Evolutionary conservation across 495 filamentous ascomycete species (phyloP).

Genomic region (Penicillium lagena): DNA sequence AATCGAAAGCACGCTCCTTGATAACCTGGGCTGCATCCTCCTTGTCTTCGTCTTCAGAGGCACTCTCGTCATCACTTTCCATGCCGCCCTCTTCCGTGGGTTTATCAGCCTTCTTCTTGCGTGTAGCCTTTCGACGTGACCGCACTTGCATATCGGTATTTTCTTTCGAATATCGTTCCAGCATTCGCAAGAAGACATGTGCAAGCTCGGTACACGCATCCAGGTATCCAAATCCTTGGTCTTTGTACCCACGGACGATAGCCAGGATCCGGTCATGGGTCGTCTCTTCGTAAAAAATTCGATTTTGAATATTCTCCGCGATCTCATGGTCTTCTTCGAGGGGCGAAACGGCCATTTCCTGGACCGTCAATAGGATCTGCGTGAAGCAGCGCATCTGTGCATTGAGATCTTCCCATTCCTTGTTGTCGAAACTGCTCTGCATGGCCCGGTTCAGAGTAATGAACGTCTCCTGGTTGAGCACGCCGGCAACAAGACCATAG

Average conservation of each 20-base stretch:
- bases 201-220: slow-evolving; percentile 87
- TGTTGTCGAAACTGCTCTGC: slow-evolving; percentile 70
- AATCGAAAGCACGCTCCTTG: slow-evolving; percentile 90
- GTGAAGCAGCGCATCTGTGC: slow-evolving; percentile 85
- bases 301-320: slow-evolving; percentile 92
- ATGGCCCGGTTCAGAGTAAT: slow-evolving; percentile 78
- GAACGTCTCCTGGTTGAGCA: slow-evolving; percentile 89
- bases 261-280: slow-evolving; percentile 81
- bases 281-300: slow-evolving; percentile 95
- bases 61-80: slow-evolving; percentile 46
- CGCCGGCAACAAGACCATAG: slow-evolving; percentile 80
- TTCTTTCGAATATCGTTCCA: slow-evolving; percentile 90
- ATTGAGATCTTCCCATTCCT: slow-evolving; percentile 79
- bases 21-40: slow-evolving; percentile 58
- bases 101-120: slow-evolving; percentile 51
- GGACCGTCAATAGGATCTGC: slow-evolving; percentile 75
- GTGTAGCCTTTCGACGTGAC: slow-evolving; percentile 60
- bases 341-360: slow-evolving; percentile 82
- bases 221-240: slow-evolving; percentile 89
- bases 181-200: slow-evolving; percentile 85
- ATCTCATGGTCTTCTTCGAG: slow-evolving; percentile 95
- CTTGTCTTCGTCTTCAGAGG: slow-evolving; percentile 72
- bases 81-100: slow-evolving; percentile 17
- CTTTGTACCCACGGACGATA: slow-evolving; percentile 76
- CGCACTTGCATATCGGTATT: slow-evolving; percentile 91